Evolutionary conservation across 768 basidiomycete genomes (phyloP), one percentile per base, ranked within the genome.

Genomic region (Suillus decipiens): DNA sequence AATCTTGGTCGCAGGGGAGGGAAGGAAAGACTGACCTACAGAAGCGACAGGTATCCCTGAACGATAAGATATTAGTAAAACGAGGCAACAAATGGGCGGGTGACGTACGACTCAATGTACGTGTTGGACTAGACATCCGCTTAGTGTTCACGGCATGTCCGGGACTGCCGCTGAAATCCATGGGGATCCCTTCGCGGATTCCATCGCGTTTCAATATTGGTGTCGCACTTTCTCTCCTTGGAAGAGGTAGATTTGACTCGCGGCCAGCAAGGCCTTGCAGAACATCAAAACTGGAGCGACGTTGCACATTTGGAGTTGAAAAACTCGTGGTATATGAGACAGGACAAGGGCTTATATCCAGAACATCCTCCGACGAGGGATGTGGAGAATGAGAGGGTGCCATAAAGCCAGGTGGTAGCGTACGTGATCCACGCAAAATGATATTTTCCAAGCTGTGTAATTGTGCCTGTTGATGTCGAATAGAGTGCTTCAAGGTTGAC

Each of bases 401-500:
- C 68, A 80, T 76, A 60, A 78, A 74, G n/a, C 75, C 72, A 36
- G 76, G 71, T 58, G 77, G 77, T 66, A 85, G 79, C 43, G 88
- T 85, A 62, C 92, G 84, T 17, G 90, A 89, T 19, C 86, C 86
- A 67, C 84, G 84, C 57, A 88, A 81, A 55, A 93, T 77, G 60
- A 84, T 80, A 70, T 80, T 89, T 73, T 93, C 92, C 59, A 93
- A 83, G 43, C 71, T 80, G 67, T 88, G 83, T 41, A 92, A 74
- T 68, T 93, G 90, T 22, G 91, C 91, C 78, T 92, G 90, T 71
- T 93, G 89, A 69, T 93, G 91, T 65, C 92, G 80, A 69, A 93
- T 93, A 71, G 82, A 85, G 73, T 93, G 92, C 76, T 89, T 92
- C 70, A 93, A 77, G 45, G 87, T 88, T 67, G 90, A 91, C 77